Conservation (phyloP, 163 green algal genomes). For the Scenedesmus sp. region DNA sequence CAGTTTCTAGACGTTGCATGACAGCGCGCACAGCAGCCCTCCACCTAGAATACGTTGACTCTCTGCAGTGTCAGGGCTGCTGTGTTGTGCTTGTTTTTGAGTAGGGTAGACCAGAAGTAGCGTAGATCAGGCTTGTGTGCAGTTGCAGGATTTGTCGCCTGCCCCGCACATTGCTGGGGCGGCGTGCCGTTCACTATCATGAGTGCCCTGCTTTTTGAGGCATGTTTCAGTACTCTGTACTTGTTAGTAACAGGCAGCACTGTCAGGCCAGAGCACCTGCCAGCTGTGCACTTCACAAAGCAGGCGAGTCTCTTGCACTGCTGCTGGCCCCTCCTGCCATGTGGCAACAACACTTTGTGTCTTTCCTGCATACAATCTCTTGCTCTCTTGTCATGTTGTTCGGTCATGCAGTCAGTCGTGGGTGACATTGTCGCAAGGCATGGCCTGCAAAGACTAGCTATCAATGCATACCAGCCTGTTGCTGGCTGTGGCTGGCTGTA, state of each 20-base stretch:
- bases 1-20: background rate
- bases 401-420: too few species aligned
- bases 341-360: too few species aligned
- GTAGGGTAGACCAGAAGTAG: background rate
- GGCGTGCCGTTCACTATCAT: background rate
- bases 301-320: too few species aligned
- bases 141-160: background rate
- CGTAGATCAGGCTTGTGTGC: background rate
- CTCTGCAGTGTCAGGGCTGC: background rate
- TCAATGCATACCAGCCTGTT: too few species aligned
- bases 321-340: too few species aligned
- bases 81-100: background rate
- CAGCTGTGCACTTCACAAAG: too few species aligned
- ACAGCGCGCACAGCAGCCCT: background rate
- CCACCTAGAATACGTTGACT: background rate
- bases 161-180: background rate
- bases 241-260: background rate
- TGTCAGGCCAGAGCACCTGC: too few species aligned
- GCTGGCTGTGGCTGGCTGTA: too few species aligned
- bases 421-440: too few species aligned
- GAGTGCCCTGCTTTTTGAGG: background rate
- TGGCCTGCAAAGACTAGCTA: too few species aligned
- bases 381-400: too few species aligned
- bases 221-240: background rate
- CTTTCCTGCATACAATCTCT: too few species aligned